Base-by-base conservation (phyloP, 164 flowering plant species). In the Saururus chinensis region DNA sequence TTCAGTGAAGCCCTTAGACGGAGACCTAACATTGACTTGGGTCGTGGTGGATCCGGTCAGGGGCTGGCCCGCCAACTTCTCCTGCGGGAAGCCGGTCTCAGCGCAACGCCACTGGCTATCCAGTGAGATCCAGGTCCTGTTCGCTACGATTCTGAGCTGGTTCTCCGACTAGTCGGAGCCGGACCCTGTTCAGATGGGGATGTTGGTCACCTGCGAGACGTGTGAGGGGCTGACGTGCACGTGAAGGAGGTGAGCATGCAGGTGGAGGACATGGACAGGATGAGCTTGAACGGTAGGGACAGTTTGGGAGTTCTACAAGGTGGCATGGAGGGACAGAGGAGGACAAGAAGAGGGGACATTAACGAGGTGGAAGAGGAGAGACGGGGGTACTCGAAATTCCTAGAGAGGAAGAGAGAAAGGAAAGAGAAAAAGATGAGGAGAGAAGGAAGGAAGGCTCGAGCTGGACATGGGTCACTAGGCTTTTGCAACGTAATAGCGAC, bases 221-320 rank as follows among this genome's bases (percentile, higher is more conserved):
- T 57, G 65, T 35, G 87, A 64, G 81, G 73, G 10, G 81, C 68
- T 16, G 75, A 66, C 69, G 23, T 79, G 79, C 74, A 73, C 13
- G 81, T 88, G 75, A 76, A 70, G 65, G 97, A 88, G 67, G 82
- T 82, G 78, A 74, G 81, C 62, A 22, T 91, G 78, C 76, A 71
- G 68, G 68, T 83, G 75, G 86, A 80, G 80, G 91, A 84, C 71
- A 75, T 76, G 83, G 90, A 86, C 1, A 92, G 95, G 30, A 83
- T 56, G 64, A 64, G 59, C 21, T 40, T 84, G 71, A 79, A 59
- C 24, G 90, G 92, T 40, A 72, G 57, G 75, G 82, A 83, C 0
- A 80, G 83, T 63, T 59, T 83, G 82, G 87, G 19, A 40, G 74
- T 82, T 63, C 55, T 85, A 64, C 57, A 59, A 53, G 66, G 19